phyloP scores from a whole-genome alignment of 192 early-diverging fungal genomes.

The Thoreauomyces humboldtii region DNA sequence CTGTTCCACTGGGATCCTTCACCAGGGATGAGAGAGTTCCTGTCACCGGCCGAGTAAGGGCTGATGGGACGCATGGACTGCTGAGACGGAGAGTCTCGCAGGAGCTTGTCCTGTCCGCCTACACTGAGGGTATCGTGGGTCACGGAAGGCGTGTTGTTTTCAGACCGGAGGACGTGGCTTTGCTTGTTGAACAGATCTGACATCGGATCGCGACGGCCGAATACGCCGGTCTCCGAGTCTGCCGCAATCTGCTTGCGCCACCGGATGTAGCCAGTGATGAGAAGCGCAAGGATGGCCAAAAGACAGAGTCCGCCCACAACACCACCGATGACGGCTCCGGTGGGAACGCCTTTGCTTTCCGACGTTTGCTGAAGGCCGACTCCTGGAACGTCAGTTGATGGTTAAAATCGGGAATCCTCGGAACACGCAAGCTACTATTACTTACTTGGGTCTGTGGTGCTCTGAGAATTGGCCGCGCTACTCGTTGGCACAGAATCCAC shows the following conservation, averaged over 20 bases:
- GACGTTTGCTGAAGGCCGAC: no score
- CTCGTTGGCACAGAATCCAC: no score
- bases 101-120: not conserved
- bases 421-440: no score
- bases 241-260: slow-evolving; percentile 4
- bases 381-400: no score
- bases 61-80: slow-evolving; percentile 3
- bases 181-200: slow-evolving; percentile 7
- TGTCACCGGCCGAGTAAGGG: slow-evolving; percentile 1
- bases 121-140: slow-evolving; percentile 14
- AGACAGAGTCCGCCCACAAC: slow-evolving; percentile 17
- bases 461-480: no score
- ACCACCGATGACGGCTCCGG: slow-evolving; percentile 9
- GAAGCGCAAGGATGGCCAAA: slow-evolving; percentile 7
- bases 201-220: slow-evolving; percentile 15
- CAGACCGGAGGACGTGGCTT: slow-evolving; percentile 6
- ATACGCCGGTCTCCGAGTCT: slow-evolving; percentile 1
- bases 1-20: not conserved
- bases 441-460: no score
- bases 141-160: not conserved
- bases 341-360: no score
- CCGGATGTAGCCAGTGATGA: slow-evolving; percentile 7
- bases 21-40: no score
- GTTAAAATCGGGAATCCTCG: no score
- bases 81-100: not conserved